Base-by-base conservation (phyloP, 2,329 filamentous ascomycete genomes). In the Colletotrichum truncatum region DNA sequence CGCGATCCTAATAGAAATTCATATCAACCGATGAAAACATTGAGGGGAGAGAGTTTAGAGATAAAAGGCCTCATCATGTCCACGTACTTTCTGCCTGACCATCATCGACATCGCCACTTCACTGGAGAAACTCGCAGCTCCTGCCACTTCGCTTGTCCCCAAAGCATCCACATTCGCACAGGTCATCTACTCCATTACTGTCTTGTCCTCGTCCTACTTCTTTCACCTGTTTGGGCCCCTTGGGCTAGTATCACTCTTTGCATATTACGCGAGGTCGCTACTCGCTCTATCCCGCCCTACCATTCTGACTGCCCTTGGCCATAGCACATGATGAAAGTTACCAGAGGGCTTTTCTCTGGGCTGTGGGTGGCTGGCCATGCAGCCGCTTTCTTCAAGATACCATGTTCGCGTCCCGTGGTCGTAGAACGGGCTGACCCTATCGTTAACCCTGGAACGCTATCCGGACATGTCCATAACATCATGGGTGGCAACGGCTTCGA, bases 401-500 rank as follows among this genome's bases (percentile, higher is more conserved):
- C 67, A 9, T 68, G 67, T 26, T 64, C 67, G 7, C 56, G 66
- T 8, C 67, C 67, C 11, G 55, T 68, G 32, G 67, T 67, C 10
- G 60, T 67, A 23, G 59, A 88, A 71, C 82, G 87, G 51, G 76
- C 84, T 46, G 88, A 91, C 72, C 89, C 89, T 2, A 85, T 91
- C 67, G 75, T 89, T 46, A 78, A 72, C 25, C 86, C 88, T 4
- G 86, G 87, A 12, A 64, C 60, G 1, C 77, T 88, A 4, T 83
- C 87, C 4, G 72, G 74, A 7, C 89, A 91, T 74, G 80, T 87
- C 3, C 89, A 91, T 71, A 87, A 84, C 10, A 82, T 91, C 64
- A 84, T 87, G 73, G 89, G 89, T 12, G 89, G 88, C 18, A 87
- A 86, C 67, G 87, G 81, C 7, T 91, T 91, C 73, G 80, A 82